Evolutionary conservation across 306 rosid genomes (phyloP).

Genomic region (Carpinus viminea): DNA sequence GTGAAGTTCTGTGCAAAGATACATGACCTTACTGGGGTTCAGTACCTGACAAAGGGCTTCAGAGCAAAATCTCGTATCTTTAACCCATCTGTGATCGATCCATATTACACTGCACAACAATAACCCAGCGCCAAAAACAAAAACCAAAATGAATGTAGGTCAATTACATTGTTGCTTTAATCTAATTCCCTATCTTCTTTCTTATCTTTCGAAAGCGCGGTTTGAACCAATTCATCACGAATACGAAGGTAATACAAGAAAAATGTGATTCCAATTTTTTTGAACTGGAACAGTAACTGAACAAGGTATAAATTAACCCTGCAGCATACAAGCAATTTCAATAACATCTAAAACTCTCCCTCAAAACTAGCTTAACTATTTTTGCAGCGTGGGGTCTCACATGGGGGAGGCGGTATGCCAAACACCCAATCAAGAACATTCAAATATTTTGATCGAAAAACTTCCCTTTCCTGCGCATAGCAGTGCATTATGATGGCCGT

Average conservation of each 20-base stretch:
- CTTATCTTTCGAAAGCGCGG: not conserved
- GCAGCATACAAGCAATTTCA: not conserved
- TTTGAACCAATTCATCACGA: not conserved
- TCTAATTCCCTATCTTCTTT: not conserved
- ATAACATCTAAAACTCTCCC: not conserved
- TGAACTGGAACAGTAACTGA: not conserved
- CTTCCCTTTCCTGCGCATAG: slow-evolving; percentile 92
- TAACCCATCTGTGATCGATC: not conserved
- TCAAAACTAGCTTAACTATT: slow-evolving; percentile 10
- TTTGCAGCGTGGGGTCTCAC: slow-evolving; percentile 80
- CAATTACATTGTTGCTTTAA: not conserved
- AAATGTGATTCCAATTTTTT: not conserved
- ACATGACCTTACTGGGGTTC: too few species aligned
- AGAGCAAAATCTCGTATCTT: not conserved
- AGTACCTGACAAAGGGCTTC: too few species aligned
- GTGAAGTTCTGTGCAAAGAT: too few species aligned
- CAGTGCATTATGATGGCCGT: slow-evolving; percentile 98
- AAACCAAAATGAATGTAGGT: not conserved
- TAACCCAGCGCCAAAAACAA: too few species aligned
- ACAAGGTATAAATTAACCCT: not conserved
- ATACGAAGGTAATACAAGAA: not conserved
- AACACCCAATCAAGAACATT: slow-evolving; percentile 97
- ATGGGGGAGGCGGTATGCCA: slow-evolving; percentile 84
- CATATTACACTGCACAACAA: not conserved
- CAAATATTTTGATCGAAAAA: slow-evolving; percentile 78